Percentiles rank a stretch among this genome's conserved stretches.
These are phyloP conservation scores for Coniochaeta sp. DNA, from an alignment of 2,329 filamentous ascomycete genomes.

Conservation along the genomic window DNA sequence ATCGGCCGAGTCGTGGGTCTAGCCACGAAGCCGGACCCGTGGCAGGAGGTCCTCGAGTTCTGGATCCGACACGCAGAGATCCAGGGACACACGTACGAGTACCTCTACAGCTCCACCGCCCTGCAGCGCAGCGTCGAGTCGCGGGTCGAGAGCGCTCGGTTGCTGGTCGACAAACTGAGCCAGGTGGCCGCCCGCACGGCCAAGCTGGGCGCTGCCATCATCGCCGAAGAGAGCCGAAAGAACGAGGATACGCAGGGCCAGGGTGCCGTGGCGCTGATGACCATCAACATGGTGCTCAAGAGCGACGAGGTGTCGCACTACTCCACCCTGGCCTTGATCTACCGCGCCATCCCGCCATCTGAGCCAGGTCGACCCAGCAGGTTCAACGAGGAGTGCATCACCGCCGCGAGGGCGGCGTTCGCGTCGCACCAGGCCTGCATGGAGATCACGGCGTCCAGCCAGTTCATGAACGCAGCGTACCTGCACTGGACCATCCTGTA, in stretches of 20 bases:
- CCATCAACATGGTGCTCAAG: slow-evolving; percentile 35
- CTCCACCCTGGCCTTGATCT: slow-evolving; percentile 41
- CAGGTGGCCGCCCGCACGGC: slow-evolving; percentile 26
- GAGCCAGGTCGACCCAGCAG: slow-evolving; percentile 28
- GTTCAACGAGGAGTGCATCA: slow-evolving; percentile 41
- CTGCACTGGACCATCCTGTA: slow-evolving; percentile 49
- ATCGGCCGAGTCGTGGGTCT: slow-evolving; percentile 17
- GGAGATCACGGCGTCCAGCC: slow-evolving; percentile 29
- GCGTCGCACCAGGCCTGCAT: slow-evolving; percentile 36
- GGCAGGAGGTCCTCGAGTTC: slow-evolving; percentile 37
- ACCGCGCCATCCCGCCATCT: slow-evolving; percentile 41
- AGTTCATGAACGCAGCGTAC: slow-evolving; percentile 36
- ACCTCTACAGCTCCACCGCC: slow-evolving; percentile 44
- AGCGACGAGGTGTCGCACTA: slow-evolving; percentile 40
- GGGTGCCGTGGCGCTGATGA: slow-evolving; percentile 20
- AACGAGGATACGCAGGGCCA: slow-evolving; percentile 5
- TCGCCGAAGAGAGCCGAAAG: slow-evolving; percentile 7
- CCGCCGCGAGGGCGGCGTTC: slow-evolving; percentile 41
- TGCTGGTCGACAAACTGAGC: slow-evolving; percentile 28
- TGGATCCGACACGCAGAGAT: slow-evolving; percentile 51
- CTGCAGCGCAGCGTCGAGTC: slow-evolving; percentile 29
- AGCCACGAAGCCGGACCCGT: slow-evolving; percentile 22
- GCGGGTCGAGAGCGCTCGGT: slow-evolving; percentile 29
- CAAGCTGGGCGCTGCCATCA: slow-evolving; percentile 12
- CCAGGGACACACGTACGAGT: slow-evolving; percentile 51